Base-by-base conservation (phyloP, 495 filamentous ascomycete species). In the Annulohypoxylon stygium region DNA sequence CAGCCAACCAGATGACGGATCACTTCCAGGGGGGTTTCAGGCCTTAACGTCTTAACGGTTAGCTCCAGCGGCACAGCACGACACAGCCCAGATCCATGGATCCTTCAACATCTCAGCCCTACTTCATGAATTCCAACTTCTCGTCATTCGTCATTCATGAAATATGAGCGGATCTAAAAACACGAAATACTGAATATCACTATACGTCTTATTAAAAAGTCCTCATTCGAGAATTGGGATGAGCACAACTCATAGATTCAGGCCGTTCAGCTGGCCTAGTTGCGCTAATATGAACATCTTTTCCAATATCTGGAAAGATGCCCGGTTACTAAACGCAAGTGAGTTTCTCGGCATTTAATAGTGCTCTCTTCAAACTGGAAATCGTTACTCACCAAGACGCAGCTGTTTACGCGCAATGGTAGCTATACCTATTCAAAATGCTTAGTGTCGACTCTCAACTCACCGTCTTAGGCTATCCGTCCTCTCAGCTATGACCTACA, bases 361-460 rank as follows among this genome's bases (percentile, higher is more conserved):
- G 2, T 12, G 20, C 14, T 30, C 12, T 60, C 20, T 11, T 2
- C n/a, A 55, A 20, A 4, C n/a, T 25, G 9, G 20, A 45, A 33
- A 41, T 50, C n/a, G n/a, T 34, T 37, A 47, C 63, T 72, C 1
- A 69, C 12, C 12, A 33, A 10, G 12, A 14, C 37, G 10, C 55
- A 72, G 69, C 69, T 18, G 58, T 72, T 2, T 72, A 72, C 20
- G 69, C 45, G 20, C 69, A 72, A 67, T 72, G 69, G 69, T 72
- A 72, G 63, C 30, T 50, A 33, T 43, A 51, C 43, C 34, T 37
- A 16, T 26, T 5, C 43, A 20, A 57, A 36, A 53, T 30, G 20
- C 50, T 2, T 62, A 23, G 26, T 16, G 36, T 34, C 7, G 12
- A 50, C 39, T 11, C 43, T 61, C 37, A 53, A 14, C 55, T 62